Evolutionary conservation across 2,329 filamentous ascomycete species (phyloP).

Genomic region (Allantophomopsis cytisporea): DNA sequence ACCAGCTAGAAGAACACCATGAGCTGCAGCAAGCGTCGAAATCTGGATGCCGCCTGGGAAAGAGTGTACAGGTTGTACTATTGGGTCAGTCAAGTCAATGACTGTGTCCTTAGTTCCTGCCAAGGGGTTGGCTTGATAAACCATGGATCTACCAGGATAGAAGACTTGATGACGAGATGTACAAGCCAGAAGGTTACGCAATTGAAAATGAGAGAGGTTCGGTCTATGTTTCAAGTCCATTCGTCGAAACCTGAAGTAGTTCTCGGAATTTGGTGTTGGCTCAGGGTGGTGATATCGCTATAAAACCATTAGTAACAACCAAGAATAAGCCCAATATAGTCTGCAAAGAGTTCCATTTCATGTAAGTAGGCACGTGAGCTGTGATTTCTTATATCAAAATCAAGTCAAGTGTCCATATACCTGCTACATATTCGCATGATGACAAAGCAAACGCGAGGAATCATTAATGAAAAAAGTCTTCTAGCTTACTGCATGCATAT

Average conservation of each 20-base stretch:
- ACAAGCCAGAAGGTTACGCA: constrained; percentile 47
- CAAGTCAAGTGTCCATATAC: constrained; percentile 1
- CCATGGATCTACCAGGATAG: constrained; percentile 35
- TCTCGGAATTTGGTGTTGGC: constrained; percentile 10
- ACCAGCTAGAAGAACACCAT: constrained; percentile 22
- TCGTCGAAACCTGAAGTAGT: constrained; percentile 42
- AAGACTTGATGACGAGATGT: constrained; percentile 40
- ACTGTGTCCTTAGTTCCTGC: constrained; percentile 21
- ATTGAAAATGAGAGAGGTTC: constrained; percentile 49
- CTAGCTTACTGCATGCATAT: constrained; percentile 1
- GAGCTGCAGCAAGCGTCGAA: constrained; percentile 17
- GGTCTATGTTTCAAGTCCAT: constrained; percentile 41
- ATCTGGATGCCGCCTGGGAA: constrained; percentile 13
- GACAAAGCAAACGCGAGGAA: not conserved
- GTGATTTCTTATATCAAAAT: constrained; percentile 5
- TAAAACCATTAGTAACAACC: not conserved
- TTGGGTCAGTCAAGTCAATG: constrained; percentile 15
- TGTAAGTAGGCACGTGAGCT: too few relatives aligned
- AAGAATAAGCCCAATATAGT: not conserved
- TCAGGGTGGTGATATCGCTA: not conserved
- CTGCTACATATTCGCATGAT: too few relatives aligned
- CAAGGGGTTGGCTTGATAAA: constrained; percentile 38
- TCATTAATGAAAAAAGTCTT: not conserved
- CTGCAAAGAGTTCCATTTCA: too few relatives aligned
- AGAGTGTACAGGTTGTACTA: constrained; percentile 10